phyloP scores from a whole-genome alignment of 306 rosid genomes.

The Senna siamea region DNA sequence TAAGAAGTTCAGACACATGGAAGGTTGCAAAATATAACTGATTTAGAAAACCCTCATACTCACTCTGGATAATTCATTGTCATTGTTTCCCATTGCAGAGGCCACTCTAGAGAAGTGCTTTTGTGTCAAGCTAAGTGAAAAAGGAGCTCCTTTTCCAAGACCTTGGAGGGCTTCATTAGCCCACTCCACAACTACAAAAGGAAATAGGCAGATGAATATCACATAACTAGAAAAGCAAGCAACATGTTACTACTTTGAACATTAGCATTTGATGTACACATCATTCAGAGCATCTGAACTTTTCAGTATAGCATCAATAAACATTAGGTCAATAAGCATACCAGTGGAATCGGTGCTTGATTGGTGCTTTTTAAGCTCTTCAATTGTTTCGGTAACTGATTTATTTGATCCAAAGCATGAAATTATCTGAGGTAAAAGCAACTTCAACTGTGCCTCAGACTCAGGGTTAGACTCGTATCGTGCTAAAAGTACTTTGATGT shows the following conservation, averaged over 20 bases:
- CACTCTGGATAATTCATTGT: conserved; percentile 70
- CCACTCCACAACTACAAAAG: conserved; percentile 79
- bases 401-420: conserved; percentile 71
- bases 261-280: conserved; percentile 7
- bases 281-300: conserved; percentile 1
- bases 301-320: conserved; percentile 25
- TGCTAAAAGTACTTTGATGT: conserved; percentile 65
- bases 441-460: conserved; percentile 68
- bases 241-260: conserved; percentile 7
- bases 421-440: conserved; percentile 73
- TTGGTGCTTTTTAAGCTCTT: conserved; percentile 69
- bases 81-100: conserved; percentile 61
- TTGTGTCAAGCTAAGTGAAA: conserved; percentile 84
- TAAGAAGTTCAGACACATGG: background rate
- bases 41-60: conserved; percentile 34
- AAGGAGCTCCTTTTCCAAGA: conserved; percentile 90
- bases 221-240: too few relatives aligned
- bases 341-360: conserved; percentile 73
- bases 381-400: conserved; percentile 68
- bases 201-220: conserved; percentile 26
- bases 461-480: conserved; percentile 77
- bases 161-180: conserved; percentile 96
- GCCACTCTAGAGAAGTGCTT: conserved; percentile 80
- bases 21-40: background rate
- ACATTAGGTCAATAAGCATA: conserved; percentile 43